Evolutionary conservation across 169 alveolate species (phyloP).

Genomic region (Amoebophrya sp.): DNA sequence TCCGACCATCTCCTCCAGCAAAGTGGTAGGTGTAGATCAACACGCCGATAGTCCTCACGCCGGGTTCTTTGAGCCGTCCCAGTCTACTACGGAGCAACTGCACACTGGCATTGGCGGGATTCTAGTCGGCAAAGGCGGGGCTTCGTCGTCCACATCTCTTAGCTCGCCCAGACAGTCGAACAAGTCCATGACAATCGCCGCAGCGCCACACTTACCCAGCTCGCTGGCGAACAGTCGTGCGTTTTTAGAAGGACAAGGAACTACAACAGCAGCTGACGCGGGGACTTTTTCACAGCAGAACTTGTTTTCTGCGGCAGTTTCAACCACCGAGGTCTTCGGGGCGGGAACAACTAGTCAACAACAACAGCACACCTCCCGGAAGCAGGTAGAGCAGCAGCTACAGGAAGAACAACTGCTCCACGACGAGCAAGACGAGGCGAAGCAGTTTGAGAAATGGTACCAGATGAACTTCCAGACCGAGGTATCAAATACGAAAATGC

Average conservation of each 20-base stretch:
- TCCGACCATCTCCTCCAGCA: neutral
- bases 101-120: no score
- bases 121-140: neutral
- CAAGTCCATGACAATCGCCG: neutral
- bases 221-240: neutral
- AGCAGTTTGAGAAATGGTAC: neutral
- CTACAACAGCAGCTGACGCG: no score
- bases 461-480: slow-evolving; percentile 1
- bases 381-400: no score
- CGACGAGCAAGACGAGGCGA: neutral
- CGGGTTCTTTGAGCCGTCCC: no score
- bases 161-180: neutral
- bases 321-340: neutral
- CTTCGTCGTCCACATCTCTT: neutral
- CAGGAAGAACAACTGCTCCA: neutral
- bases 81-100: no score
- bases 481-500: no score
- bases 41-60: neutral
- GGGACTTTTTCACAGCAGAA: no score
- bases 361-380: neutral
- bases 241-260: neutral
- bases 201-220: neutral
- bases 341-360: neutral
- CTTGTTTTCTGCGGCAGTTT: neutral
- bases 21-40: no score